Conservation (phyloP, 805 yeast genomes). For the Brettanomyces sp. region DNA sequence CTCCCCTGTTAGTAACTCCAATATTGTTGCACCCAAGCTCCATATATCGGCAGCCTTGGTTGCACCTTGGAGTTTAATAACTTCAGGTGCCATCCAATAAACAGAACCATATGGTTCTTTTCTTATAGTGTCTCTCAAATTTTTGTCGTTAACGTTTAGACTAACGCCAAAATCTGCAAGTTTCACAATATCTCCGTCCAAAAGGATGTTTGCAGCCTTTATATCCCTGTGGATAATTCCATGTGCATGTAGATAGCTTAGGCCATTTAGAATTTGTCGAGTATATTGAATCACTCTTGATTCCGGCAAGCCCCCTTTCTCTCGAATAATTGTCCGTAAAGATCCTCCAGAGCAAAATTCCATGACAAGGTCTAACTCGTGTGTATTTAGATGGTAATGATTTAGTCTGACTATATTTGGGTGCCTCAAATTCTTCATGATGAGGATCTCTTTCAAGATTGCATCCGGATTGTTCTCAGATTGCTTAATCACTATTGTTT, state of each 20-base stretch:
- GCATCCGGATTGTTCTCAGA: slow-evolving; percentile 4
- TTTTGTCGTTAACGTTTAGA: slow-evolving; percentile 29
- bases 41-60: slow-evolving; percentile 84
- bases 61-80: slow-evolving; percentile 75
- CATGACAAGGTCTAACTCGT: slow-evolving; percentile 46
- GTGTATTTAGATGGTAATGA: slow-evolving; percentile 51
- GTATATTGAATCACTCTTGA: slow-evolving; percentile 39
- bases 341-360: slow-evolving; percentile 66
- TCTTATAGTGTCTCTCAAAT: slow-evolving; percentile 25
- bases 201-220: slow-evolving; percentile 63
- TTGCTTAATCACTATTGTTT: slow-evolving; percentile 6
- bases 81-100: slow-evolving; percentile 99
- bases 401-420: slow-evolving; percentile 60
- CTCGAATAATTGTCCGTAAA: slow-evolving; percentile 34
- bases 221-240: slow-evolving; percentile 74
- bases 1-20: slow-evolving; percentile 74
- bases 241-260: slow-evolving; percentile 57
- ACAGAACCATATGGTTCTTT: slow-evolving; percentile 72
- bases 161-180: slow-evolving; percentile 78
- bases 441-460: slow-evolving; percentile 55
- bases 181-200: slow-evolving; percentile 48
- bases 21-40: slow-evolving; percentile 92
- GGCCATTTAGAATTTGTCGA: slow-evolving; percentile 47
- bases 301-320: slow-evolving; percentile 51
- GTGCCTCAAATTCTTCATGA: slow-evolving; percentile 56